A percentile compares a stretch with the other conserved stretches of the same genome.
Conservation (phyloP, 805 yeast genomes). For the Priceomyces carsonii region DNA sequence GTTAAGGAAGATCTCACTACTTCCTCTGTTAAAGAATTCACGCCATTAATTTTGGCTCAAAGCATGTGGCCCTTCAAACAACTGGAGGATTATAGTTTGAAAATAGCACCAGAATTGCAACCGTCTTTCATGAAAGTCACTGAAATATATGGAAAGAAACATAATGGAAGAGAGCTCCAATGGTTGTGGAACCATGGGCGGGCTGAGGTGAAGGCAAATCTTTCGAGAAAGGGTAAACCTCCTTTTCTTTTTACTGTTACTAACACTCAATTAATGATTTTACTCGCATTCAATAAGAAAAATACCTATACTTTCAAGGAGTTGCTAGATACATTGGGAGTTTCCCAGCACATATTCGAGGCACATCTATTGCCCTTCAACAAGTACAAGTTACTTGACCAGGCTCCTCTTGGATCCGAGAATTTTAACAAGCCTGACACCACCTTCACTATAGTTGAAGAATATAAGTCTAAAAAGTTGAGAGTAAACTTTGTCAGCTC, state of each 20-base stretch:
- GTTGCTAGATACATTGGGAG: conserved; percentile 65
- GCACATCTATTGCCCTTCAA: conserved; percentile 79
- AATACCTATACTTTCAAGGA: conserved; percentile 60
- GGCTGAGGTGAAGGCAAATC: conserved; percentile 86
- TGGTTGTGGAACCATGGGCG: conserved; percentile 97
- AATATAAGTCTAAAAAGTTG: conserved; percentile 81
- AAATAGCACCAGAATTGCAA: conserved; percentile 67
- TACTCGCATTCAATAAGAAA: conserved; percentile 78
- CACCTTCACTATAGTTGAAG: conserved; percentile 67
- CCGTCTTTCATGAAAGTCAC: conserved; percentile 67
- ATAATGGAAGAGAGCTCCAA: conserved; percentile 82
- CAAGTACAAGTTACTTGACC: conserved; percentile 72
- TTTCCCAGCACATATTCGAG: conserved; percentile 63
- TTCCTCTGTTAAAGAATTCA: conserved; percentile 44
- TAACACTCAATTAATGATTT: conserved; percentile 81
- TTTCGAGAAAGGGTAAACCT: conserved; percentile 77
- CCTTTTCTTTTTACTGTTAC: conserved; percentile 82
- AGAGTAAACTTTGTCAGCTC: conserved; percentile 76
- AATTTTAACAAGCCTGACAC: conserved; percentile 48
- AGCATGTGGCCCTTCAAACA: conserved; percentile 83
- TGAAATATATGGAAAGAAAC: conserved; percentile 68
- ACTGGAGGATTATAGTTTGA: conserved; percentile 40
- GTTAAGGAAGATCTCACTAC: conserved; percentile 47
- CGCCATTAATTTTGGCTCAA: conserved; percentile 79
- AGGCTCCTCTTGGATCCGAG: conserved; percentile 63